These are phyloP conservation scores for Pythium vanterpoolii DNA, from an alignment of 352 stramenopile genomes.

Conservation along the genomic window DNA sequence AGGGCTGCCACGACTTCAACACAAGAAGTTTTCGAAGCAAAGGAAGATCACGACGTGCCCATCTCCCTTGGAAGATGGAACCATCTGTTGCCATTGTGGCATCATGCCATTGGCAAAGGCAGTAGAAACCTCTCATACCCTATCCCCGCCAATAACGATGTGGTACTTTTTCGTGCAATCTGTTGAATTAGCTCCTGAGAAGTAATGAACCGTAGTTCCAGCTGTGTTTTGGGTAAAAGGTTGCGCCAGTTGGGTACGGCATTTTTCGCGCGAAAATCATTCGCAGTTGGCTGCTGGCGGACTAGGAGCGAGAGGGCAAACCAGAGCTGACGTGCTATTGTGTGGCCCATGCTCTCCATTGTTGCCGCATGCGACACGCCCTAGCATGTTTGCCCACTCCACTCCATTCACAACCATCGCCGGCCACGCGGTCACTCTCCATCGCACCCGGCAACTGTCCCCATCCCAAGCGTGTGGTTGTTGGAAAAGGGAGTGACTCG, in stretches of 20 bases:
- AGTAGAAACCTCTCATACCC: conserved; percentile 3
- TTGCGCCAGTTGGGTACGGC: neutral
- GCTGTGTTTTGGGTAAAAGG: neutral
- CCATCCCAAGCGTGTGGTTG: neutral
- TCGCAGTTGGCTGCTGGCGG: neutral
- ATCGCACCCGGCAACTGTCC: neutral
- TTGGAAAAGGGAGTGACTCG: neutral
- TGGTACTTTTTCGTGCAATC: neutral
- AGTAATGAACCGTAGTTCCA: conserved; percentile 4
- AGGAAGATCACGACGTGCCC: conserved; percentile 3
- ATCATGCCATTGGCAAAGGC: conserved; percentile 1
- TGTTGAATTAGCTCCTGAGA: conserved; percentile 1
- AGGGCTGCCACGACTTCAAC: conserved; percentile 19
- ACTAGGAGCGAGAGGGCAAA: neutral
- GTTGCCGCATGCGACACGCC: conserved; percentile 1
- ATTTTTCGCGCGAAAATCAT: neutral
- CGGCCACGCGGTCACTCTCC: neutral
- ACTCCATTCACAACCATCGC: neutral
- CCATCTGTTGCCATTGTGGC: conserved; percentile 9
- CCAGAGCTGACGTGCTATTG: neutral
- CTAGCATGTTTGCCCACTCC: neutral
- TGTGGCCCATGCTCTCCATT: no score
- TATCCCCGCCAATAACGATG: neutral
- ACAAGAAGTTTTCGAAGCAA: conserved; percentile 10
- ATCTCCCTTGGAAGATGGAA: conserved; percentile 8